Base-by-base conservation (phyloP, 352 stramenopile genomes). In the Peronospora destructor region DNA sequence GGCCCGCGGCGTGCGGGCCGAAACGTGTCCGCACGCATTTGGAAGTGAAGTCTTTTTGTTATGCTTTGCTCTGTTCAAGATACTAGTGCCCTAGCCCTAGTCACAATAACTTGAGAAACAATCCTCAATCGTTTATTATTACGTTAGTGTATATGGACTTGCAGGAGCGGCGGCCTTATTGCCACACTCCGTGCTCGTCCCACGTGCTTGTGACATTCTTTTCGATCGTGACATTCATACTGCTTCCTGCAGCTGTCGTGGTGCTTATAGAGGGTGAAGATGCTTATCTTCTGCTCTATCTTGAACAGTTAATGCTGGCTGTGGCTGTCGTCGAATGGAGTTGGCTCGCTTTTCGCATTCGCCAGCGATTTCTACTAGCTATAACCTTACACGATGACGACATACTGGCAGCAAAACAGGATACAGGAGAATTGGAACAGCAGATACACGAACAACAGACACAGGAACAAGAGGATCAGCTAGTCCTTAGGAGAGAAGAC, bases 311-410 rank as follows among this genome's bases (percentile, higher is more conserved):
- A 19, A 23, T 76, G 36, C 49, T 81, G 29, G 70, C 61, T 2
- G 26, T 77, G 2, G 53, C 54, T 29, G 61, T 67, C 14, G 61
- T 81, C 36, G 70, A 81, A 54, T 81, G 64, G 70, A 69, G 55
- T 30, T 81, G 64, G 67, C 38, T 81, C 17, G 57, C 60, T 40
- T 81, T 72, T 49, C 70, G 70, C 34, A 71, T 80, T 19, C 64
- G 70, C 25, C 49, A 60, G 28, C 71, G 70, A 11, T 36, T 81
- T 41, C 45, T 81, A 16, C 57, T 81, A 12, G 56, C 61, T 6
- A 48, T 76, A 3, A 64, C 44, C 17, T 28, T 68, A 14, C 54
- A 62, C 28, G 49, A 52, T 14, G 40, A 49, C 1, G 14, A 13
- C 12, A 26, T 14, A 9, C 12, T 12, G 23, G 4, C 23, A 40